A percentile compares a stretch with the other conserved stretches of the same genome.
These are phyloP conservation scores for Eurotiales sp. DNA, from an alignment of 2,329 filamentous ascomycete species.

Conservation along the genomic window DNA sequence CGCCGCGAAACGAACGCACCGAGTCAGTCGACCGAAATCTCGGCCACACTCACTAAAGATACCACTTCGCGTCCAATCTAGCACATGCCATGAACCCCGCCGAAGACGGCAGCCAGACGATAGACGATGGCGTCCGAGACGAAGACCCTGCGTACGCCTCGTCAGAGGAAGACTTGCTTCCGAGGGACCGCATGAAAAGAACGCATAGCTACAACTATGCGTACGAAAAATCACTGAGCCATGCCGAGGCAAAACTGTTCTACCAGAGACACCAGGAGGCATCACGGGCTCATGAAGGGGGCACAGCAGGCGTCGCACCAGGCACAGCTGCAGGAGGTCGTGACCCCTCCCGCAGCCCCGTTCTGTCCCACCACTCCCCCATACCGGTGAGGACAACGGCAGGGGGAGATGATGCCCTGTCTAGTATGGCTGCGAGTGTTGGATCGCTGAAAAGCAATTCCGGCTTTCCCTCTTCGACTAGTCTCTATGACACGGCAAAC, in stretches of 20 bases:
- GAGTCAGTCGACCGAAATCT: no score
- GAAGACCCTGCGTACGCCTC: not conserved
- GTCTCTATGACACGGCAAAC: conserved; percentile 7
- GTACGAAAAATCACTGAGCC: conserved; percentile 89
- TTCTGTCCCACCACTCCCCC: conserved; percentile 15
- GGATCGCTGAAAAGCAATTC: conserved; percentile 8
- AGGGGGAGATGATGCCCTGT: not conserved
- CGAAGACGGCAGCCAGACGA: conserved; percentile 1
- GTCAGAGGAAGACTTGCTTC: conserved; percentile 26
- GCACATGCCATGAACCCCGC: conserved; percentile 9
- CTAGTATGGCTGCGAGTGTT: conserved; percentile 10
- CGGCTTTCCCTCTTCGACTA: conserved; percentile 8
- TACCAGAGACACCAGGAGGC: conserved; percentile 84
- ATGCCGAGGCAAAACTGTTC: conserved; percentile 91
- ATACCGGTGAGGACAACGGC: not conserved
- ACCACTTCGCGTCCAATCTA: not conserved
- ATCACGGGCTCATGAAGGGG: conserved; percentile 34
- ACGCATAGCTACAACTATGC: conserved; percentile 93
- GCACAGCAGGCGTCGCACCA: no score
- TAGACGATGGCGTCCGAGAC: conserved; percentile 1
- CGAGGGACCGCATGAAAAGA: conserved; percentile 51
- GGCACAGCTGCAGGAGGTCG: conserved; percentile 9
- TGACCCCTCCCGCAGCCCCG: conserved; percentile 34
- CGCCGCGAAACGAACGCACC: no score
- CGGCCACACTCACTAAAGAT: no score